Conservation (phyloP, 352 stramenopile genomes). For the Ophiocytium majus region DNA sequence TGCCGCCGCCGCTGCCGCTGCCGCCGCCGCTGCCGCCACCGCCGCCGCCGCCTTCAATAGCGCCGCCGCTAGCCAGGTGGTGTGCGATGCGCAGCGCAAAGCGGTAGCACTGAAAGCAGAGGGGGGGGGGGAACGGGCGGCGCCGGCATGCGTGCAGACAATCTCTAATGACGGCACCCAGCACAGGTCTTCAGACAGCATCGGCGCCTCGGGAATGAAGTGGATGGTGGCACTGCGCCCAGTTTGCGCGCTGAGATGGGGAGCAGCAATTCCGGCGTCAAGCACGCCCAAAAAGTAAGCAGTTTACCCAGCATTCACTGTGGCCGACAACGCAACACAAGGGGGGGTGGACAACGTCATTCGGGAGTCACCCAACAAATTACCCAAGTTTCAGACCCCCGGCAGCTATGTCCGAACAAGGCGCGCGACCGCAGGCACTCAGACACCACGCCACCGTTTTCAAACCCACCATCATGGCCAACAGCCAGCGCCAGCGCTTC, state of each 20-base stretch:
- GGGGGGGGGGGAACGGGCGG: too few species aligned
- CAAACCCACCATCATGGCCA: slow-evolving; percentile 18
- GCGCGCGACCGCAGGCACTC: neutral
- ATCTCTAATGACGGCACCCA: neutral
- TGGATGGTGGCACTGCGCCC: neutral
- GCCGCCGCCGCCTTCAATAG: neutral
- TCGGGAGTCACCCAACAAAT: too few species aligned
- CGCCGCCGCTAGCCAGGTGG: slow-evolving; percentile 32
- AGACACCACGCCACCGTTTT: neutral
- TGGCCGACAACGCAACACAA: too few species aligned
- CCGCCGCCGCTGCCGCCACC: neutral
- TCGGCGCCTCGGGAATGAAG: neutral
- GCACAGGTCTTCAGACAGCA: neutral
- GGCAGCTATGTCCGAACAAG: neutral
- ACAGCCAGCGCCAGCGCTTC: slow-evolving; percentile 25
- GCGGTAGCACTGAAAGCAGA: slow-evolving; percentile 43
- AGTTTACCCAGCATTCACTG: too few species aligned
- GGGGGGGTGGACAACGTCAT: too few species aligned
- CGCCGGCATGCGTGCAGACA: too few species aligned
- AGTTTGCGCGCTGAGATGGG: neutral
- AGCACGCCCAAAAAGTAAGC: too few species aligned
- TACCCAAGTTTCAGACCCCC: neutral
- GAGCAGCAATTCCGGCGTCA: neutral
- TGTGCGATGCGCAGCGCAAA: slow-evolving; percentile 52
- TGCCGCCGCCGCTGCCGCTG: slow-evolving; percentile 11